Percentiles rank a stretch among this genome's conserved stretches.
phyloP scores from a whole-genome alignment of 108 stramenopile species.

The Pseudonitzschia pungens region DNA sequence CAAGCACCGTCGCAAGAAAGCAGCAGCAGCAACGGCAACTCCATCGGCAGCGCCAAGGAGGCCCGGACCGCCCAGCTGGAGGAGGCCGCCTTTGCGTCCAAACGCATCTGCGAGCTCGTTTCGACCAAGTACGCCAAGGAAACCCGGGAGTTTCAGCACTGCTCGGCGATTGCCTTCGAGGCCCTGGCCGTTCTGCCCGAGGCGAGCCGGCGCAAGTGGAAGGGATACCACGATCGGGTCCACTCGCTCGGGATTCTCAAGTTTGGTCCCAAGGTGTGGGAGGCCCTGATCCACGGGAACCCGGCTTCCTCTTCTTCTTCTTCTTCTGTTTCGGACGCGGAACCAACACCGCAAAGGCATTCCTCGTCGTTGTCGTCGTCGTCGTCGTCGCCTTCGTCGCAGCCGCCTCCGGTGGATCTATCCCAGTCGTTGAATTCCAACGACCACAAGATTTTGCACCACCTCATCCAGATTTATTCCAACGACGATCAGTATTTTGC shows the following conservation, averaged over 20 bases:
- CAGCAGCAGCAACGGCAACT: not conserved
- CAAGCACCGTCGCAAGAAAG: not conserved
- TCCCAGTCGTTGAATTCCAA: conserved; percentile 4
- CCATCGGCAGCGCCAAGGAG: not conserved
- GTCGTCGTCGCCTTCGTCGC: too few species aligned
- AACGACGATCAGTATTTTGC: conserved; percentile 11
- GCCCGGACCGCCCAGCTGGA: not conserved
- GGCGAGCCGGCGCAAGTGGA: not conserved
- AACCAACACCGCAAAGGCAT: not conserved
- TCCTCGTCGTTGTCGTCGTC: too few species aligned
- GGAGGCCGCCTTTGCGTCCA: conserved; percentile 3
- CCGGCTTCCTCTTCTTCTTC: too few species aligned
- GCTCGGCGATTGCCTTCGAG: conserved; percentile 24
- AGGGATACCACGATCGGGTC: conserved; percentile 24
- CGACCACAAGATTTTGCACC: conserved; percentile 11
- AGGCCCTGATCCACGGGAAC: conserved; percentile 4
- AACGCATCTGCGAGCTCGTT: conserved; percentile 20
- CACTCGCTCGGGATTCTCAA: conserved; percentile 26
- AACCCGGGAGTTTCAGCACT: conserved; percentile 7
- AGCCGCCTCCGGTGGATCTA: not conserved
- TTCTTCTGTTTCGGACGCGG: not conserved
- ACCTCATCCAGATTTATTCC: conserved; percentile 23
- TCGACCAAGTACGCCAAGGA: conserved; percentile 14
- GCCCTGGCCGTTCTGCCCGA: conserved; percentile 10
- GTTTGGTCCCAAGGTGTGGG: conserved; percentile 26